Evolutionary conservation across 768 basidiomycete genomes (phyloP), one percentile per base, ranked within the genome.

Genomic region (Boletus reticuloceps): DNA sequence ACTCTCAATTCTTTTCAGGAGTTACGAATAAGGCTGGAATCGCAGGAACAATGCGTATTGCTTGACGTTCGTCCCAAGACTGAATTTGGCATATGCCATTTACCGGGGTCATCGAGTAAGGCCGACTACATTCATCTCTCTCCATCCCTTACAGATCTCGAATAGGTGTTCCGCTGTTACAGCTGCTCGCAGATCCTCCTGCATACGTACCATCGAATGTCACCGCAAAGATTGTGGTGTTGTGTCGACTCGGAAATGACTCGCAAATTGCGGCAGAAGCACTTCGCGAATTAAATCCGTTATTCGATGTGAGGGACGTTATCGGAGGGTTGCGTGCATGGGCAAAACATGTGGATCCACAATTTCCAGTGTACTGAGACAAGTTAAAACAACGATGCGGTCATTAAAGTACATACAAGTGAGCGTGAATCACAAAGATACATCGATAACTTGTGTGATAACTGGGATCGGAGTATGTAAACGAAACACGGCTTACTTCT

Each of bases 241-340:
- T 97, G 27, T 98, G 95, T 71, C 81, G 92, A 31, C 76, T 93
- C 20, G 95, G 96, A 6, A 98, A 98, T 64, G 96, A 98, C 69
- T 96, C 93, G 1, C 91, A 93, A 68, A 80, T 91, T 19, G 96
- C 94, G 31, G 94, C 85, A 1, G 77, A 84, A 36, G 74, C 72
- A 9, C 62, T 65, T 46, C 63, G 57, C 20, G 69, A 64, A 44
- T n/a, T 59, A 9, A 56, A 55, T 34, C 61, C 65, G 14, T 64
- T 49, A 4, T 56, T 66, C 6, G 62, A 74, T 36, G 74, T 89
- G 17, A 82, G 75, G 62, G 89, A 96, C 70, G 77, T 95, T 5
- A 74, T 90, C 9, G 94, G 95, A 20, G 95, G 95, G 1, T 72
- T 97, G 47, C 73, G 78, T 61, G 88, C 89, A 27, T 97, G 94